phyloP scores from a whole-genome alignment of 768 basidiomycete genomes.

The Cystofilobasidium bisporidii region DNA sequence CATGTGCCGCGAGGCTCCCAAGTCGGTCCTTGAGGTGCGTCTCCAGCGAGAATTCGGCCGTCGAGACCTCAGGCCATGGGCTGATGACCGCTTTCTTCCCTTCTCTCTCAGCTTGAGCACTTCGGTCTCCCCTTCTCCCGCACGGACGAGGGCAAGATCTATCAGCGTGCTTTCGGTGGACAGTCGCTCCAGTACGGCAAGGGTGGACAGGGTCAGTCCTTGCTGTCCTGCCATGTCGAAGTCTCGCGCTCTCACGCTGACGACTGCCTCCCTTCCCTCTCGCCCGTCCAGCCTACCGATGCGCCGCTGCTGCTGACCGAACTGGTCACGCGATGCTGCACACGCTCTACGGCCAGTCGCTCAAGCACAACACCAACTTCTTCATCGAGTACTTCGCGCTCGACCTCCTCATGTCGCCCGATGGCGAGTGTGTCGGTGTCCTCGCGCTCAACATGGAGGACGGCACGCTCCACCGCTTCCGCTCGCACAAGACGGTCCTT shows the following conservation, averaged over 20 bases:
- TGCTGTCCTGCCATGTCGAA: neutral
- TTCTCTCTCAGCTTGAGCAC: conserved; percentile 71
- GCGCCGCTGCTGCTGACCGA: conserved; percentile 95
- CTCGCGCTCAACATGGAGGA: conserved; percentile 99
- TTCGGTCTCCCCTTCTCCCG: conserved; percentile 97
- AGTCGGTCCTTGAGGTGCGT: conserved; percentile 76
- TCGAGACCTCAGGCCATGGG: no score
- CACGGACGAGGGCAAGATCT: conserved; percentile 97
- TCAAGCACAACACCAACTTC: conserved; percentile 98
- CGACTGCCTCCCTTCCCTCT: neutral
- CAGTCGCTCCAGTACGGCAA: conserved; percentile 95
- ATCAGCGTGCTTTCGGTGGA: conserved; percentile 97
- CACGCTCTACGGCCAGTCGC: conserved; percentile 97
- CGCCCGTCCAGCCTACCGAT: conserved; percentile 63
- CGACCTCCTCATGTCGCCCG: conserved; percentile 82
- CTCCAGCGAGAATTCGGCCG: neutral
- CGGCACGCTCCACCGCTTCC: conserved; percentile 96
- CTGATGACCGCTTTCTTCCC: neutral
- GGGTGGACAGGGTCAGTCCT: conserved; percentile 62
- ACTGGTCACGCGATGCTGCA: conserved; percentile 97
- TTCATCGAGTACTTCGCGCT: conserved; percentile 99
- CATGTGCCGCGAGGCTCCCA: conserved; percentile 96
- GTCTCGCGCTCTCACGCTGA: neutral
- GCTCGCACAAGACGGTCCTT: conserved; percentile 93
- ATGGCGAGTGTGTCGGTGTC: conserved; percentile 97